Evolutionary conservation across 2,329 filamentous ascomycete species (phyloP).

Genomic region (Microdochium bolleyi): DNA sequence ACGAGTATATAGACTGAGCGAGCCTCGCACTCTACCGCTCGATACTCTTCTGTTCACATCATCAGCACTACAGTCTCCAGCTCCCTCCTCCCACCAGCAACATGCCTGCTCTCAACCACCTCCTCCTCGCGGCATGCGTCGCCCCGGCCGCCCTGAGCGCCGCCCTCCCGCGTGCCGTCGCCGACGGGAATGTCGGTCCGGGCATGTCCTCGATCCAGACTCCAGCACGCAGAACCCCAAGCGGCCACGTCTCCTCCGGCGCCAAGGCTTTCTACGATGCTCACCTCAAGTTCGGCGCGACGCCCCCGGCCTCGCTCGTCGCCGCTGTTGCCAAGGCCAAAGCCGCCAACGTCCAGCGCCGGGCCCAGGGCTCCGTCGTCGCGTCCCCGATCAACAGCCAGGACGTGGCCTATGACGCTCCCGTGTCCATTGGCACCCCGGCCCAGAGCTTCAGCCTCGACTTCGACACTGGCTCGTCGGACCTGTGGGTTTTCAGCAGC

Average conservation of each 20-base stretch:
- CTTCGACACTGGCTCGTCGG: constrained; percentile 24
- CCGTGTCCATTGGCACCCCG: constrained; percentile 22
- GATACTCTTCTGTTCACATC: no score
- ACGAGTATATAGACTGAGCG: no score
- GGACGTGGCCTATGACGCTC: constrained; percentile 14
- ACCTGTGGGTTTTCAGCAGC: constrained; percentile 24
- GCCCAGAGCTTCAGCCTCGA: constrained; percentile 21
- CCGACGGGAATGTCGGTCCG: background rate
- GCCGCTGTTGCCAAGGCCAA: background rate
- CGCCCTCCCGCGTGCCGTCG: background rate
- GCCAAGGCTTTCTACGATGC: background rate
- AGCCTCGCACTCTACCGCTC: no score
- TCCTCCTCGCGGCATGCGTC: background rate
- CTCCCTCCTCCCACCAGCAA: background rate
- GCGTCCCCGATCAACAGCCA: background rate
- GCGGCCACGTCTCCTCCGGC: background rate
- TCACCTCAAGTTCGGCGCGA: background rate
- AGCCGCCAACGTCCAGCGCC: background rate
- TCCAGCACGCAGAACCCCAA: background rate
- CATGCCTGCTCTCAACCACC: background rate
- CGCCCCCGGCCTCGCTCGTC: background rate
- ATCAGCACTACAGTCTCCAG: background rate
- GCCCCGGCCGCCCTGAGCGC: background rate
- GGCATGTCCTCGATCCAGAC: background rate
- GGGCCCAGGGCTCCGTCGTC: background rate